phyloP scores from a whole-genome alignment of 495 filamentous ascomycete genomes.

The Penicillium paradoxum region DNA sequence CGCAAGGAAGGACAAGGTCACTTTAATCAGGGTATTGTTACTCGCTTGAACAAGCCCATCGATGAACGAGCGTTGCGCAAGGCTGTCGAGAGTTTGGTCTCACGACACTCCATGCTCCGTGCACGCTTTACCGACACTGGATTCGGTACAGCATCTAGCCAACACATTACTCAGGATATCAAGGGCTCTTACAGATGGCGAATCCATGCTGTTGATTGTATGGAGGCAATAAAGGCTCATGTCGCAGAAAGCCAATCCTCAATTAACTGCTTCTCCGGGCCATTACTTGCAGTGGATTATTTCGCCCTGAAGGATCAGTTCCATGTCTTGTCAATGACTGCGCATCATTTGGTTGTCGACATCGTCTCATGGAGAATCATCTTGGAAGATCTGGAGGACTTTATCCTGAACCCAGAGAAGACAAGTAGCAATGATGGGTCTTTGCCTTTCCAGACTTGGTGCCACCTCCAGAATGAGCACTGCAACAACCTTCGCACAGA shows the following conservation, averaged over 20 bases:
- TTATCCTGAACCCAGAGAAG: conserved; percentile 46
- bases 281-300: conserved; percentile 40
- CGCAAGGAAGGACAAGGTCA: conserved; percentile 54
- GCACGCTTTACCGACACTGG: conserved; percentile 49
- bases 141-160: conserved; percentile 24
- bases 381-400: conserved; percentile 60
- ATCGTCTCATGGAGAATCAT: conserved; percentile 68
- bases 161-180: conserved; percentile 36
- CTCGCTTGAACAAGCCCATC: conserved; percentile 50
- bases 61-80: conserved; percentile 43
- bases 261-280: conserved; percentile 42
- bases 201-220: conserved; percentile 15
- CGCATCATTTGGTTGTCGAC: conserved; percentile 66
- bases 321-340: conserved; percentile 56
- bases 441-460: conserved; percentile 64
- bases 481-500: conserved; percentile 17
- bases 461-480: conserved; percentile 42
- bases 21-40: conserved; percentile 67
- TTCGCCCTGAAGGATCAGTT: conserved; percentile 40
- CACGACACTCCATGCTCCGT: conserved; percentile 68
- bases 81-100: conserved; percentile 55
- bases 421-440: conserved; percentile 28
- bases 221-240: conserved; percentile 25
- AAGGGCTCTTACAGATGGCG: conserved; percentile 35
- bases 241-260: conserved; percentile 38